Conservation (phyloP, 148 eudicot species). For the Rhododendron vialii region DNA sequence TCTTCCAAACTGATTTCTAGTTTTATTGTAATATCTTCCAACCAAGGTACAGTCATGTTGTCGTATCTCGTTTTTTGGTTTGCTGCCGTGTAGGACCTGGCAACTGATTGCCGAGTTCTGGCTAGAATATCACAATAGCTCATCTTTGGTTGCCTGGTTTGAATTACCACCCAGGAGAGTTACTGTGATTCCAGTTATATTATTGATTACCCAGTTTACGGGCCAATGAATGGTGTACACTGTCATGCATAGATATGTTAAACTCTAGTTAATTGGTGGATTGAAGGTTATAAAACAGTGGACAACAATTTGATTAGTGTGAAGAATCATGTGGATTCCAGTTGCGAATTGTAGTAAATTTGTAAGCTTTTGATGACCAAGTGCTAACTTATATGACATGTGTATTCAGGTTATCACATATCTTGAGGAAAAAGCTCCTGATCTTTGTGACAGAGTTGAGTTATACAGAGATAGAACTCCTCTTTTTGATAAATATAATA, state of each 20-base stretch:
- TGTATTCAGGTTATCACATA: constrained; percentile 80
- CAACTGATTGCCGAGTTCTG: background rate
- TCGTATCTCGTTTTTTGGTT: background rate
- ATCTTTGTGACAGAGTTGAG: constrained; percentile 84
- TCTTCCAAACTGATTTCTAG: background rate
- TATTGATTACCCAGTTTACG: background rate
- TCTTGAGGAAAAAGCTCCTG: constrained; percentile 90
- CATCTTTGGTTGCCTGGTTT: background rate
- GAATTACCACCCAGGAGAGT: background rate
- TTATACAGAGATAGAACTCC: constrained; percentile 68
- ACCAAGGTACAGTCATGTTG: background rate
- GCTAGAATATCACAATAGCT: background rate
- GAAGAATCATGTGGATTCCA: background rate
- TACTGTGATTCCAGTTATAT: background rate
- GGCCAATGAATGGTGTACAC: background rate
- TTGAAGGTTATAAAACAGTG: background rate
- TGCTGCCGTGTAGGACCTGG: background rate
- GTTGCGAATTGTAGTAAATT: background rate
- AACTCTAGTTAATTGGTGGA: background rate
- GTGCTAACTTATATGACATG: background rate
- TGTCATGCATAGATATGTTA: background rate
- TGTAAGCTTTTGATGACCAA: background rate
- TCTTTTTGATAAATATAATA: constrained; percentile 74
- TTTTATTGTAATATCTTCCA: background rate
- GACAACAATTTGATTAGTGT: background rate